Conservation (phyloP, 2,329 filamentous ascomycete genomes). For the Cladorrhinum sp. region DNA sequence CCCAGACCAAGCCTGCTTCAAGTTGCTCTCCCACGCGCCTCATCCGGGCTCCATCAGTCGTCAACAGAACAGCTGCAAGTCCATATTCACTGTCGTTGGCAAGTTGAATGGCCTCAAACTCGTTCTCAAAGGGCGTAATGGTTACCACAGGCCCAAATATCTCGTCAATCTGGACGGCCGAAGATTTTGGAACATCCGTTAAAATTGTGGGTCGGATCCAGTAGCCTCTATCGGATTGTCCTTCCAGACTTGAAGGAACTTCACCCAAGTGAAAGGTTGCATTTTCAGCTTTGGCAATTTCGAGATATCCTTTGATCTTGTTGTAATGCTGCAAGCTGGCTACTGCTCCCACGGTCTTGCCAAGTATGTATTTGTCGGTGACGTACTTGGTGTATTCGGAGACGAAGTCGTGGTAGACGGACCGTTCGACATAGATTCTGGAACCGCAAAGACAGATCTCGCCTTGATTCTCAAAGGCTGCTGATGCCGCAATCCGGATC, state of each 20-base stretch:
- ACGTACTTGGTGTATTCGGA: conserved; percentile 26
- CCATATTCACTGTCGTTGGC: conserved; percentile 33
- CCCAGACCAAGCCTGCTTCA: conserved; percentile 34
- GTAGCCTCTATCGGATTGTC: conserved; percentile 22
- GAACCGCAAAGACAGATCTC: conserved; percentile 39
- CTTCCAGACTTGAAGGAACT: conserved; percentile 20
- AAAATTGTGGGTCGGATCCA: conserved; percentile 32
- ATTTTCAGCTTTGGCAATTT: conserved; percentile 26
- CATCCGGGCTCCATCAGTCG: conserved; percentile 31
- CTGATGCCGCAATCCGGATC: conserved; percentile 43
- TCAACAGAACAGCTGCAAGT: conserved; percentile 32
- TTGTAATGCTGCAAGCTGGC: conserved; percentile 30
- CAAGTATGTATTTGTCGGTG: conserved; percentile 22
- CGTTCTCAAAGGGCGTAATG: conserved; percentile 36
- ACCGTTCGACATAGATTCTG: conserved; percentile 50
- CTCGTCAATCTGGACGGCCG: conserved; percentile 37
- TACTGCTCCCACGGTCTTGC: conserved; percentile 30
- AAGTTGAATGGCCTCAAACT: conserved; percentile 28
- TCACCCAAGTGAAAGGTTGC: conserved; percentile 27
- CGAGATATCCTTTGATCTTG: conserved; percentile 30
- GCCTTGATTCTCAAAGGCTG: conserved; percentile 35
- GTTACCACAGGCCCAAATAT: conserved; percentile 43
- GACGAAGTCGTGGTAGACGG: conserved; percentile 41
- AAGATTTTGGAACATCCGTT: conserved; percentile 25
- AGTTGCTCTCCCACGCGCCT: conserved; percentile 33